Evolutionary conservation across 2,329 filamentous ascomycete species (phyloP).

Genomic region (Fusarium annulatum): DNA sequence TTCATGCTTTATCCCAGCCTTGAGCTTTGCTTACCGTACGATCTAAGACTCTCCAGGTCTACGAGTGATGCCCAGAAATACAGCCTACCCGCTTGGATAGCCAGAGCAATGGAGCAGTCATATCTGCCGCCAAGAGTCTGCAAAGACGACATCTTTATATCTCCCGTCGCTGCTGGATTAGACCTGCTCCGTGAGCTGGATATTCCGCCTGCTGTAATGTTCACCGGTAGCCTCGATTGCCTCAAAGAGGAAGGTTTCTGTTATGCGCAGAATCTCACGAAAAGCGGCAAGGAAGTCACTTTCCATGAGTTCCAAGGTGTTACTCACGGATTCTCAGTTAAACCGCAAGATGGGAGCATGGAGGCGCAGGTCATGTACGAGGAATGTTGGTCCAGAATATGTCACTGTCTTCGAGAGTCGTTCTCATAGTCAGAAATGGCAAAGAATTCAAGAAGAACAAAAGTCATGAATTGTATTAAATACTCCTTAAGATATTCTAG

Average conservation of each 20-base stretch:
- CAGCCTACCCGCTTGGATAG: neutral
- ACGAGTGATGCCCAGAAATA: accelerated
- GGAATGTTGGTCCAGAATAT: neutral
- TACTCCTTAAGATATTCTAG: no score
- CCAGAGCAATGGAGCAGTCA: neutral
- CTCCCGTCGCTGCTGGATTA: neutral
- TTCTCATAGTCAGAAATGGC: no score
- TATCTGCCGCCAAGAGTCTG: accelerated
- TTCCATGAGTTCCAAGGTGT: accelerated
- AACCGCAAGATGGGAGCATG: accelerated
- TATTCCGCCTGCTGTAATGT: neutral
- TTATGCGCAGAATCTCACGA: neutral
- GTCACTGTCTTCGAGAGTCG: accelerated
- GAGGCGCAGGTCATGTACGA: accelerated
- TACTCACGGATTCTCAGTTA: neutral
- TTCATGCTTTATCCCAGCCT: neutral
- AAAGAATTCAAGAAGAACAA: no score
- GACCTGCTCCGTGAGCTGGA: accelerated
- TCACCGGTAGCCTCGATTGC: neutral
- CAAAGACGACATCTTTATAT: neutral
- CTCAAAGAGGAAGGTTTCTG: neutral
- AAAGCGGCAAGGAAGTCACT: neutral
- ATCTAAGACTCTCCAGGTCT: neutral
- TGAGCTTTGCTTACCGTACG: neutral
- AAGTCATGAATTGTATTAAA: no score